A percentile compares a stretch with the other conserved stretches of the same genome.
phyloP scores from a whole-genome alignment of 176 grass and related monocot genomes.

The Oryza nivara region DNA sequence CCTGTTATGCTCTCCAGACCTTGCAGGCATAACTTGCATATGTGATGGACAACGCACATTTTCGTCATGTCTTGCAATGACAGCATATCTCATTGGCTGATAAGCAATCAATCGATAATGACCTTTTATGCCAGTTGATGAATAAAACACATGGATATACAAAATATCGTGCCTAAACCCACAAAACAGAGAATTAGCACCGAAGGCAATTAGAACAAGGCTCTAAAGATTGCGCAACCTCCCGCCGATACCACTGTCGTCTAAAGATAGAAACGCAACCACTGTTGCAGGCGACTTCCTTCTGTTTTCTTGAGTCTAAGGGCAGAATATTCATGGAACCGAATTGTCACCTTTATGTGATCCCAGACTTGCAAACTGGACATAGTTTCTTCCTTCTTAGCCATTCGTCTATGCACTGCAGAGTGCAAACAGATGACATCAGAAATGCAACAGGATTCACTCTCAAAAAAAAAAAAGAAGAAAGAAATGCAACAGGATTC shows the following conservation, averaged over 20 bases:
- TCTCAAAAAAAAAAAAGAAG: no score
- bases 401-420: conserved; percentile 90
- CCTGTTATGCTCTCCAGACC: no score
- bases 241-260: not conserved
- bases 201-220: not conserved
- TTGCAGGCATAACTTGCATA: no score
- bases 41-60: no score
- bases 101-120: not conserved
- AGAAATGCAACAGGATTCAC: conserved; percentile 12
- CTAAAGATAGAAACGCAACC: not conserved
- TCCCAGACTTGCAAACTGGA: conserved; percentile 70
- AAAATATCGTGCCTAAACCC: not conserved
- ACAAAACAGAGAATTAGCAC: not conserved
- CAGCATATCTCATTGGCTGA: not conserved
- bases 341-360: conserved; percentile 35
- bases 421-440: conserved; percentile 26
- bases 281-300: not conserved
- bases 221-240: not conserved
- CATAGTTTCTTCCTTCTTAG: conserved; percentile 77
- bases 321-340: not conserved
- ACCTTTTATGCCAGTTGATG: not conserved
- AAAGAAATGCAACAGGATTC: conserved; percentile 12
- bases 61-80: not conserved
- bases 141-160: not conserved
- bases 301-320: not conserved